phyloP scores from a whole-genome alignment of 768 basidiomycete genomes.

The Tephrocybe sp. region DNA sequence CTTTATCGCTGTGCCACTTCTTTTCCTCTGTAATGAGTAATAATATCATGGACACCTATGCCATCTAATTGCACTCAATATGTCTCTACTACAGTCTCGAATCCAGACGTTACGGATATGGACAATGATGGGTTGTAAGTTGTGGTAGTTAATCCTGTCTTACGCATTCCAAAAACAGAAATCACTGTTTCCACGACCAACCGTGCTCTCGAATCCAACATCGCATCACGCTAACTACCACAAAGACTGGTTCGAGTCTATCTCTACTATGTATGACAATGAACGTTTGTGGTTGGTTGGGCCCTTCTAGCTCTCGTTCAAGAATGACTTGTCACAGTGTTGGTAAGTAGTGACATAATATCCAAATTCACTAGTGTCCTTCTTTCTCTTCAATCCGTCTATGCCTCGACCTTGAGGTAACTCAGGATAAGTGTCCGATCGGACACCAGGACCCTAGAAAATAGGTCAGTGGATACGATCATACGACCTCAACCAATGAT shows the following conservation, averaged over 20 bases:
- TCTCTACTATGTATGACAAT: too few relatives aligned
- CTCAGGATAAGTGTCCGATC: slow-evolving; percentile 49
- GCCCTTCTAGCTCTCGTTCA: slow-evolving; percentile 8
- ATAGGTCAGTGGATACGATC: slow-evolving; percentile 1
- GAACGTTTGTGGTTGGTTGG: too few relatives aligned
- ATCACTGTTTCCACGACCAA: too few relatives aligned
- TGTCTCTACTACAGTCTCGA: background rate
- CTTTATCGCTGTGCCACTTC: slow-evolving; percentile 20
- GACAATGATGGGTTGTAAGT: too few relatives aligned
- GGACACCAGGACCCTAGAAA: slow-evolving; percentile 55
- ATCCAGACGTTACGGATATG: too few relatives aligned
- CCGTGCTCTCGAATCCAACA: too few relatives aligned
- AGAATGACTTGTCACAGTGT: slow-evolving; percentile 19
- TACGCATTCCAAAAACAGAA: too few relatives aligned
- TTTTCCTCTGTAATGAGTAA: slow-evolving; percentile 17
- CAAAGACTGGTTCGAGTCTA: too few relatives aligned
- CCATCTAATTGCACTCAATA: slow-evolving; percentile 16
- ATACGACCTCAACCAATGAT: too few relatives aligned
- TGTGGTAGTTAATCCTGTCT: too few relatives aligned
- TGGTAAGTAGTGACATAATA: slow-evolving; percentile 49
- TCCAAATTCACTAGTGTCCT: slow-evolving; percentile 36
- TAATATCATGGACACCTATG: slow-evolving; percentile 10
- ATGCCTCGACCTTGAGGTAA: slow-evolving; percentile 22
- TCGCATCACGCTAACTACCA: too few relatives aligned
- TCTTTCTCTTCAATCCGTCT: slow-evolving; percentile 27